Evolutionary conservation across 2,329 filamentous ascomycete species (phyloP).

Genomic region (Colletotrichum simmondsii): DNA sequence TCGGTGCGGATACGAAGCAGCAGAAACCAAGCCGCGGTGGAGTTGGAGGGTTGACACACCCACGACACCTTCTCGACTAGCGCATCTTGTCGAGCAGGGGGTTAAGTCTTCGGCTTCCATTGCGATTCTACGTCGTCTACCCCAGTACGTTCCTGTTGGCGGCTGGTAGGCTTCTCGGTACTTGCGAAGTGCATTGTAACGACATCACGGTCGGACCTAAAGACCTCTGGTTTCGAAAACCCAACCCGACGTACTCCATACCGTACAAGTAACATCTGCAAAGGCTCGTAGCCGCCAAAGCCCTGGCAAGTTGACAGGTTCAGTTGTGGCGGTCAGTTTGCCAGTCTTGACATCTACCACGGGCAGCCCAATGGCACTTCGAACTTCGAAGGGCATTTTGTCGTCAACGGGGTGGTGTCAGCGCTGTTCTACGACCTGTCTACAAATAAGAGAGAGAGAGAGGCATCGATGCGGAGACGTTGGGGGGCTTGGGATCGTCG

Average conservation of each 20-base stretch:
- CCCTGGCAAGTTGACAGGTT: conserved; percentile 20
- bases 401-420: background rate
- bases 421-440: background rate
- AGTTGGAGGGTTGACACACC: background rate
- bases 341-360: background rate
- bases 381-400: background rate
- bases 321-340: background rate
- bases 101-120: conserved; percentile 1
- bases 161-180: conserved; percentile 5
- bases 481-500: conserved; percentile 13
- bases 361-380: background rate
- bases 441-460: background rate
- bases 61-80: background rate
- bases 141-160: conserved; percentile 6
- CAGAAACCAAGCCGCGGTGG: conserved; percentile 21
- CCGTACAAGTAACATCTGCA: background rate
- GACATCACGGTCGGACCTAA: background rate
- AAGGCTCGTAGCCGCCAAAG: background rate
- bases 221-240: too few relatives aligned
- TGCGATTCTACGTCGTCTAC: conserved; percentile 14
- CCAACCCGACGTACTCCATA: too few relatives aligned
- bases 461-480: background rate
- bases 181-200: background rate
- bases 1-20: conserved; percentile 31
- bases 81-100: conserved; percentile 14